phyloP scores from a whole-genome alignment of 495 filamentous ascomycete species.

The Aspergillus olivimuriae region DNA sequence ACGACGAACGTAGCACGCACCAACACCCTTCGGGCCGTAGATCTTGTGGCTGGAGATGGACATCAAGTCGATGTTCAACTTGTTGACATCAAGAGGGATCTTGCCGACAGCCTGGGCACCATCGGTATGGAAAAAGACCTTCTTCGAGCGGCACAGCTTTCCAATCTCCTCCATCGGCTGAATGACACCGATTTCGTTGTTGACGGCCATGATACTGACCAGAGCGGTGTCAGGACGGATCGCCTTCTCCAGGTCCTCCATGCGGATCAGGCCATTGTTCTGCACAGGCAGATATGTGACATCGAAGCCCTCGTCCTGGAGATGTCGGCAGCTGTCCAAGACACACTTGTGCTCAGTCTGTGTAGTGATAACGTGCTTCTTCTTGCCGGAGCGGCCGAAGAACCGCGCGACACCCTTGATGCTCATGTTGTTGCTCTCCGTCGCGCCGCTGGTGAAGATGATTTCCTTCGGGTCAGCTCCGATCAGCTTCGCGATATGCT shows the following conservation, averaged over 20 bases:
- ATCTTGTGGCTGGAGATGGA: conserved; percentile 99
- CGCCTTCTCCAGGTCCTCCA: conserved; percentile 81
- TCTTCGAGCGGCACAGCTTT: conserved; percentile 80
- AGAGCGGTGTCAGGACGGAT: conserved; percentile 87
- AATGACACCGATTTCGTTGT: conserved; percentile 98
- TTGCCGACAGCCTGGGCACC: conserved; percentile 95
- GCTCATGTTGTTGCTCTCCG: conserved; percentile 99
- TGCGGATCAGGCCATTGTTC: conserved; percentile 71
- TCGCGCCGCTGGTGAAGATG: conserved; percentile 96
- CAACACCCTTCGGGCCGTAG: conserved; percentile 95
- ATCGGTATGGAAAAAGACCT: conserved; percentile 99
- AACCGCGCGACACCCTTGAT: conserved; percentile 97
- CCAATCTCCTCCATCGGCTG: conserved; percentile 94
- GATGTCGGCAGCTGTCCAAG: conserved; percentile 89
- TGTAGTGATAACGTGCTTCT: conserved; percentile 94
- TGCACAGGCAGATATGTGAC: conserved; percentile 92
- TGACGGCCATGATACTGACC: conserved; percentile 97
- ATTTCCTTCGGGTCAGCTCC: conserved; percentile 97
- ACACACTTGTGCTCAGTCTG: conserved; percentile 99
- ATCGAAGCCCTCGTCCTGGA: conserved; percentile 94
- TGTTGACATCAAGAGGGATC: conserved; percentile 92
- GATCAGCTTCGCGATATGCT: conserved; percentile 77
- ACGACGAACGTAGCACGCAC: conserved; percentile 90
- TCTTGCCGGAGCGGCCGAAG: conserved; percentile 86
- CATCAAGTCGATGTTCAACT: conserved; percentile 96